These are phyloP conservation scores for Actinidia chinensis DNA, from an alignment of 179 eudicot genomes.

Conservation along the genomic window DNA sequence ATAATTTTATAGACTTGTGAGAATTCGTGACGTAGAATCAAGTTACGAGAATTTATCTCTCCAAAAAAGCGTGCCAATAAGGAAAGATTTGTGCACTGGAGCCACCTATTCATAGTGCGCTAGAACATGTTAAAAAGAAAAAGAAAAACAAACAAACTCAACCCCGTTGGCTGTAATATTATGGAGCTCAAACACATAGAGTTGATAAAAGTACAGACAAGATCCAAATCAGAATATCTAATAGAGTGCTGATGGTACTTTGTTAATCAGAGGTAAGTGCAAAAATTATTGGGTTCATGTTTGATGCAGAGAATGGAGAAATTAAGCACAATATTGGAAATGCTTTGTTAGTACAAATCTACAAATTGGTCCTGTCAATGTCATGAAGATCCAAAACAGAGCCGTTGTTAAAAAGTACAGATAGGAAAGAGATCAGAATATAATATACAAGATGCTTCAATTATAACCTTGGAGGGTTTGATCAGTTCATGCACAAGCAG, in stretches of 20 bases:
- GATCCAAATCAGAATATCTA: no score
- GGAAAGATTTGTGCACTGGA: background rate
- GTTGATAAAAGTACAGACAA: no score
- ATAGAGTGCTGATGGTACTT: no score
- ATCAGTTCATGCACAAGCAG: background rate
- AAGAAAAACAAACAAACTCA: no score
- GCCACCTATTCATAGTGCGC: background rate
- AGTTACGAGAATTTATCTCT: no score
- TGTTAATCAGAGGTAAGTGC: background rate
- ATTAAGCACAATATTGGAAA: background rate
- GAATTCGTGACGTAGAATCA: no score
- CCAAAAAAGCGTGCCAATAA: no score
- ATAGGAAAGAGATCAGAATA: background rate
- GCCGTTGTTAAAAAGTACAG: background rate
- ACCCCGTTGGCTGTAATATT: background rate
- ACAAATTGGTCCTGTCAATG: background rate
- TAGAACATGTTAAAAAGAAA: no score
- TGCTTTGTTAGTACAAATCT: background rate
- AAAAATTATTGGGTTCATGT: background rate
- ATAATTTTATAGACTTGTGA: no score
- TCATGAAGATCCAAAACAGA: constrained; percentile 4
- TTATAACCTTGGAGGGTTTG: background rate
- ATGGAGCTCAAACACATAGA: no score
- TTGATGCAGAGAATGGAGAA: background rate
- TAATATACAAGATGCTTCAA: background rate